Base-by-base conservation (phyloP, 23 red algal genomes). In the Gracilaria gracilis region DNA sequence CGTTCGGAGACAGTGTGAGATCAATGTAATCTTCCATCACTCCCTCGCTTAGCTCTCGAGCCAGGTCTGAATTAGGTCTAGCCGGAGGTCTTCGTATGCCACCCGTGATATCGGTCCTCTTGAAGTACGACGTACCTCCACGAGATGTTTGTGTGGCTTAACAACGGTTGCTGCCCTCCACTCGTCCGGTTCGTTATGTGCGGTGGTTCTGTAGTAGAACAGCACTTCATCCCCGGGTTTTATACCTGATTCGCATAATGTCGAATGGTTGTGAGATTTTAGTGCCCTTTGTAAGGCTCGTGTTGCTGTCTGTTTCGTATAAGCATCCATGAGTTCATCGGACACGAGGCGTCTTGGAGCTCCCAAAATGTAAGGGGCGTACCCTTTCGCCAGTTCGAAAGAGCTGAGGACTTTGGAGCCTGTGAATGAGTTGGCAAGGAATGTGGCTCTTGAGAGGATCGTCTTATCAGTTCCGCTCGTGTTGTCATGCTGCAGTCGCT, bases 71-170 rank as follows among this genome's bases (percentile, higher is more conserved):
- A 0, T 15, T 69, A 9, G 80, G 80, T 36, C 59, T 7, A 84
- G 32, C 13, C 80, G 9, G 32, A 84, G 25, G 36, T 84, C 80
- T 39, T 84, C 80, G 58, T 70, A 84, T 5, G 59, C 53, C 36
- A 84, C 37, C 17, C 0, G 0, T 27, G 33, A 57, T 21, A 46
- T 0, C 12, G 0, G 55, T 75, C 9, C 58, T 75, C 50, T 35
- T 9, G 13, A 11, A 11, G 20, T 77, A 32, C 46, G 11, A 37
- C 33, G 20, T 11, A 77, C 72, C 38, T 77, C n/a, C 8, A 77
- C 72, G 11, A 11, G 8, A 35, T 77, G 72, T 37, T 9, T 6
- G 20, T 14, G 37, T 15, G 72, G 14, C 9, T 40, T 23, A 25
- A 77, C 20, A 31, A 77, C 46, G 9, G 8, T 40, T 7, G n/a